Evolutionary conservation across 2,329 filamentous ascomycete genomes (phyloP).

Genomic region (Colletotrichum cordylinicola): DNA sequence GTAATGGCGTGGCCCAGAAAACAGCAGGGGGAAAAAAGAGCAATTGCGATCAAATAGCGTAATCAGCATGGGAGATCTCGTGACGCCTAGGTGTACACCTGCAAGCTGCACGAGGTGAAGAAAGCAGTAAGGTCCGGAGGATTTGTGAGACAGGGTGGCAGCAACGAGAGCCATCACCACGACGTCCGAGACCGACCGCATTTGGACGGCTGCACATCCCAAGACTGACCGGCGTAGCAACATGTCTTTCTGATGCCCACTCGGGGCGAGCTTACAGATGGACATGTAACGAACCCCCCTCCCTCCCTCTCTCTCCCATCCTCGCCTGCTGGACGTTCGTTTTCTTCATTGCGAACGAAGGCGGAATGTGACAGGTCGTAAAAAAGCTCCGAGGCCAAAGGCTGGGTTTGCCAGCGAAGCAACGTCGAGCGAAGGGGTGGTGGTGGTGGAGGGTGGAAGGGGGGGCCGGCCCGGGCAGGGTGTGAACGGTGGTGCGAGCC

Average conservation of each 20-base stretch:
- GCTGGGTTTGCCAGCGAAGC: conserved; percentile 11
- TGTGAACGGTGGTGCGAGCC: conserved; percentile 15
- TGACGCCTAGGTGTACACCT: conserved; percentile 1
- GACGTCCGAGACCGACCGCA: background rate
- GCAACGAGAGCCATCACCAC: background rate
- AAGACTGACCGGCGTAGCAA: conserved; percentile 14
- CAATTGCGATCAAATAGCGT: background rate
- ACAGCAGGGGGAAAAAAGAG: background rate
- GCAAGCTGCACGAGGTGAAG: conserved; percentile 17
- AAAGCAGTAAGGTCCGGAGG: conserved; percentile 20
- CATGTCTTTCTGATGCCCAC: conserved; percentile 1
- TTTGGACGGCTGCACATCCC: conserved; percentile 11
- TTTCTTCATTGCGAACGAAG: background rate
- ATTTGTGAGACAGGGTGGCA: conserved; percentile 3
- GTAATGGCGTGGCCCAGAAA: background rate
- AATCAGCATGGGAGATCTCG: background rate
- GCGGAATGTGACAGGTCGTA: conserved; percentile 4
- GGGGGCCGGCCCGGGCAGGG: conserved; percentile 3
- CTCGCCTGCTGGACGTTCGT: background rate
- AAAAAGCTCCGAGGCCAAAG: background rate
- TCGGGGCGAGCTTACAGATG: background rate
- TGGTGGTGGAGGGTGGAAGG: background rate
- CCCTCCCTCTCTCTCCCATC: background rate
- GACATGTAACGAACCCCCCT: background rate
- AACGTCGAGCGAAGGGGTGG: background rate